A percentile compares a stretch with the other conserved stretches of the same genome.
Evolutionary conservation across 768 basidiomycete species (phyloP).

Genomic region (Boletus eberwhitei): DNA sequence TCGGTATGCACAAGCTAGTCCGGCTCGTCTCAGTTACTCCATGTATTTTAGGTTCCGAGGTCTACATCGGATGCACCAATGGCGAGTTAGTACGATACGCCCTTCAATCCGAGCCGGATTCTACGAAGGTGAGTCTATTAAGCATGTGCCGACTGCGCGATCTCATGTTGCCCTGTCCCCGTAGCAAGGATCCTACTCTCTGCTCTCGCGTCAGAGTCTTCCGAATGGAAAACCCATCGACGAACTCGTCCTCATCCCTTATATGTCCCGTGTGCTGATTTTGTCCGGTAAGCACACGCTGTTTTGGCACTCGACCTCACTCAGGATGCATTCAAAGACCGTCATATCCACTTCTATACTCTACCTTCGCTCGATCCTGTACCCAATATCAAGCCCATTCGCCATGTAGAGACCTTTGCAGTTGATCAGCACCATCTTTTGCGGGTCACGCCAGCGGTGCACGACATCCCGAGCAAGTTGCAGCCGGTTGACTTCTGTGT

Average conservation of each 20-base stretch:
- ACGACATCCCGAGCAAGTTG: conserved; percentile 35
- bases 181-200: conserved; percentile 58
- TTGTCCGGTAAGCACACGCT: conserved; percentile 57
- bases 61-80: conserved; percentile 84
- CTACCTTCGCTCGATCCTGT: conserved; percentile 79
- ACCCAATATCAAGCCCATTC: conserved; percentile 66
- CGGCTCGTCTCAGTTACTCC: background rate
- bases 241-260: conserved; percentile 75
- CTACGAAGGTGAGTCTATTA: conserved; percentile 40
- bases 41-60: conserved; percentile 61
- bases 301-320: background rate
- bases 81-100: conserved; percentile 82
- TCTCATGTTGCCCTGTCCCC: conserved; percentile 3
- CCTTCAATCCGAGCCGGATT: conserved; percentile 52
- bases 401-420: conserved; percentile 76
- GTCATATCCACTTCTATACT: conserved; percentile 72
- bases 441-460: conserved; percentile 43
- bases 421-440: conserved; percentile 75
- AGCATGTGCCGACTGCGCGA: background rate
- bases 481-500: conserved; percentile 70
- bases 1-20: conserved; percentile 38
- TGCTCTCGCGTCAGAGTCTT: conserved; percentile 67
- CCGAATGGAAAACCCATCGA: conserved; percentile 72
- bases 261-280: conserved; percentile 70
- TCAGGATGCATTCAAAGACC: conserved; percentile 36